Evolutionary conservation across 2,329 filamentous ascomycete genomes (phyloP).

Genomic region (Fonsecaea pedrosoi): DNA sequence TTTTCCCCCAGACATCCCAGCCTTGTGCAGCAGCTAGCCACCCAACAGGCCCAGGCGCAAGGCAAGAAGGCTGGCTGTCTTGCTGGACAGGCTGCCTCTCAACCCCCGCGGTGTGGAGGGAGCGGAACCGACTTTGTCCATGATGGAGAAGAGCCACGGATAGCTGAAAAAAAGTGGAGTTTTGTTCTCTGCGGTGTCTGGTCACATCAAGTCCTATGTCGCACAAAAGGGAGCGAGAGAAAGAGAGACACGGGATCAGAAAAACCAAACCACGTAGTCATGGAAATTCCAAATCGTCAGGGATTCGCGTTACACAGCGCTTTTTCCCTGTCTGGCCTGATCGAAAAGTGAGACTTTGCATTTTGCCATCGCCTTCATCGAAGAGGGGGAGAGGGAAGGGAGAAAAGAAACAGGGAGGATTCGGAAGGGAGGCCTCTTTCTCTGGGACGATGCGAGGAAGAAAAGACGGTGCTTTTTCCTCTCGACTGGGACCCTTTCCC

Average conservation of each 20-base stretch:
- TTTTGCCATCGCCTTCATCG: not conserved
- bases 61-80: not conserved
- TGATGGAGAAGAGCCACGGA: not conserved
- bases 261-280: constrained; percentile 25
- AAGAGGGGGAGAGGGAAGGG: not conserved
- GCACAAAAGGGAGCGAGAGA: constrained; percentile 9
- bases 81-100: not conserved
- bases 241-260: constrained; percentile 11
- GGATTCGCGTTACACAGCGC: constrained; percentile 28
- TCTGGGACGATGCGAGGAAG: not conserved
- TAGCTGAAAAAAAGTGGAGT: not conserved
- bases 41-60: constrained; percentile 4
- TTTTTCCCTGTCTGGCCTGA: constrained; percentile 9
- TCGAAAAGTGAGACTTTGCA: not conserved
- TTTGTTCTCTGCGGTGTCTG: not conserved
- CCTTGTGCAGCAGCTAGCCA: constrained; percentile 17
- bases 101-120: not conserved
- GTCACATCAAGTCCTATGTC: not conserved
- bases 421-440: no score
- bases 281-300: constrained; percentile 32
- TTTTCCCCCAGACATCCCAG: not conserved
- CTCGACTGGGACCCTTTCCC: not conserved
- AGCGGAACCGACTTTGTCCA: constrained; percentile 12
- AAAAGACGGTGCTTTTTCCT: not conserved
- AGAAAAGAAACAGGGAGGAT: not conserved